These are phyloP conservation scores for Cyclotella baltica DNA, from an alignment of 108 stramenopile species.

Conservation along the genomic window DNA sequence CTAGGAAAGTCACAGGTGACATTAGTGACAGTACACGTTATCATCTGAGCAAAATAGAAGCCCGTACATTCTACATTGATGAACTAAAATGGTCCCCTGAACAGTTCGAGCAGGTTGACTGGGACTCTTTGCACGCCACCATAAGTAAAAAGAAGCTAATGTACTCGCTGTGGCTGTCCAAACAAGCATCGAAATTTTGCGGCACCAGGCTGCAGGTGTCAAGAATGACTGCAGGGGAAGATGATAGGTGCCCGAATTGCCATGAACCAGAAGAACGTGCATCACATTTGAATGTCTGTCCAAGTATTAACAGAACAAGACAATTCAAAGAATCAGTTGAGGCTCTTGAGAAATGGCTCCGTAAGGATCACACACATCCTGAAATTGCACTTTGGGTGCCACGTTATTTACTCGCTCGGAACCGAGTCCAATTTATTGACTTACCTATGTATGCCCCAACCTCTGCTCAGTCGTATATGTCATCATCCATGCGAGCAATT, in stretches of 20 bases:
- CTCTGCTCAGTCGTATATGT: neutral
- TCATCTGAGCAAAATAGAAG: neutral
- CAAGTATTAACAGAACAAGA: neutral
- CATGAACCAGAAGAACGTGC: neutral
- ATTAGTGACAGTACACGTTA: neutral
- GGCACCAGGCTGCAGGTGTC: neutral
- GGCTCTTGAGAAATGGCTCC: neutral
- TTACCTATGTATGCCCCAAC: neutral
- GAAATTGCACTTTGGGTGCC: slow-evolving; percentile 1
- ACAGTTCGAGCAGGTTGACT: neutral
- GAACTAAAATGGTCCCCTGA: neutral
- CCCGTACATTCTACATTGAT: neutral
- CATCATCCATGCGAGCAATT: neutral
- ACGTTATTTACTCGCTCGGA: neutral
- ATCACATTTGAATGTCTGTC: neutral
- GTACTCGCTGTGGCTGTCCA: neutral
- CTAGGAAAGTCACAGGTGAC: neutral
- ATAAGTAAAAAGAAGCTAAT: neutral
- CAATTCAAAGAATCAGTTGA: neutral
- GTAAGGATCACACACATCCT: neutral
- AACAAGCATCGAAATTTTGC: neutral
- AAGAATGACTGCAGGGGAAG: neutral
- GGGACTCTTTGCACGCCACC: neutral
- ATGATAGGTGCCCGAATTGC: neutral
- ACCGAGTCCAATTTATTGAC: neutral